phyloP scores from a whole-genome alignment of 306 rosid species.

The Castanea sativa region DNA sequence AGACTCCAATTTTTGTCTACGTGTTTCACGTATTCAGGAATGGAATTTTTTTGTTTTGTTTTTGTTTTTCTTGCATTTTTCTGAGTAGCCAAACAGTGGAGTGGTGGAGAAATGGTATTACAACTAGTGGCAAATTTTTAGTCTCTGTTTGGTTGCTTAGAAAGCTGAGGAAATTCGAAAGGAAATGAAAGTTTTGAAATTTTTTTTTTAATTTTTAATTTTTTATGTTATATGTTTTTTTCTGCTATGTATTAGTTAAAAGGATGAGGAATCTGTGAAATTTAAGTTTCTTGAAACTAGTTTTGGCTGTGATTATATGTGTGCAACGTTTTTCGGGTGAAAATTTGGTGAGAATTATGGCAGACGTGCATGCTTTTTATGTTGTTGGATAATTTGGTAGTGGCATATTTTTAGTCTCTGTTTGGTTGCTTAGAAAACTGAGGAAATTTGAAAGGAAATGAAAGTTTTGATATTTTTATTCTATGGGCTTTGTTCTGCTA shows the following conservation, averaged over 20 bases:
- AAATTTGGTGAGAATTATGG: too few species aligned
- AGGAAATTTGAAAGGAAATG: neutral
- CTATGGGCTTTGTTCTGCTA: neutral
- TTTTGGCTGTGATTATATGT: too few species aligned
- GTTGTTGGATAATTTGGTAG: neutral
- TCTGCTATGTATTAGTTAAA: too few species aligned
- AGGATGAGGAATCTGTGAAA: too few species aligned
- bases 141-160: constrained; percentile 1
- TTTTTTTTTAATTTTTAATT: neutral
- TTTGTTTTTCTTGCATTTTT: neutral
- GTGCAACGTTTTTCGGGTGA: too few species aligned
- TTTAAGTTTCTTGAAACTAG: too few species aligned
- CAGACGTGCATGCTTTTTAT: neutral
- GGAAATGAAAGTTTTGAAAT: too few species aligned
- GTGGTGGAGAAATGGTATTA: neutral
- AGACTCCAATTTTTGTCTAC: too few species aligned
- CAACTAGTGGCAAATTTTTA: neutral
- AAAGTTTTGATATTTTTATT: neutral
- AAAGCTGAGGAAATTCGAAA: neutral
- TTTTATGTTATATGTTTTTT: too few species aligned
- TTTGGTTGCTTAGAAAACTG: constrained; percentile 13
- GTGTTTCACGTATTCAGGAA: neutral
- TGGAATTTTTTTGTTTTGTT: neutral
- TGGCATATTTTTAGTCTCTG: neutral
- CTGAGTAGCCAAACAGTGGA: neutral